Conservation (phyloP, 2,329 filamentous ascomycete genomes). For the Karstenula rhodostoma region DNA sequence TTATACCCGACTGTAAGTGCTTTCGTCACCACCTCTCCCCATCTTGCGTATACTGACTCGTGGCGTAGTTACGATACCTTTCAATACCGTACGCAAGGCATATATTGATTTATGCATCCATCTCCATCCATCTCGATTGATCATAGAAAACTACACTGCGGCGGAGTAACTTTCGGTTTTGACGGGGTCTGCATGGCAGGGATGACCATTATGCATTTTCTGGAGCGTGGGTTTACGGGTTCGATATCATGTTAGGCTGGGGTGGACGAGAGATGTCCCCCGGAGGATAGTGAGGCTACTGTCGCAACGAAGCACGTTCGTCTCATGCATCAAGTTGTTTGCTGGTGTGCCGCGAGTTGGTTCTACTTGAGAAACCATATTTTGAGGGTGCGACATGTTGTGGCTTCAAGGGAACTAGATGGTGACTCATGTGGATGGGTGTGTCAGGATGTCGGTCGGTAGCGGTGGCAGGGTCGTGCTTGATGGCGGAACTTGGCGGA, state of each 20-base stretch:
- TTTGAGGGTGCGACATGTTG: neutral
- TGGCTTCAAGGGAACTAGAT: no score
- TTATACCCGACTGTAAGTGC: constrained; percentile 80
- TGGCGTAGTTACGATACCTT: constrained; percentile 78
- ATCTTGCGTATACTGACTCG: constrained; percentile 22
- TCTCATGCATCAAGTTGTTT: neutral
- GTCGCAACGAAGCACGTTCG: neutral
- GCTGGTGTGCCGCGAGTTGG: no score
- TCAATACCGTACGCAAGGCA: constrained; percentile 87
- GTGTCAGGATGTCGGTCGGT: no score
- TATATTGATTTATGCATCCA: constrained; percentile 66
- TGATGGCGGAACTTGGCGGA: no score
- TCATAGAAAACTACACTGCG: constrained; percentile 4
- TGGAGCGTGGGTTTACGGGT: constrained; percentile 3
- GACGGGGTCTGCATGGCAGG: constrained; percentile 5
- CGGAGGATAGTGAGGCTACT: neutral
- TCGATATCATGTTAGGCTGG: neutral
- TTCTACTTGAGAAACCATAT: no score
- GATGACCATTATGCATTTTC: neutral
- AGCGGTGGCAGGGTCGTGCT: no score
- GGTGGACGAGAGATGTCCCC: neutral
- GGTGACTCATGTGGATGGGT: no score
- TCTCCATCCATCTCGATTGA: constrained; percentile 7
- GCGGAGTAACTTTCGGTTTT: neutral
- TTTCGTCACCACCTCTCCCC: neutral